Conservation (phyloP, 2,329 filamentous ascomycete species). For the Aspergillus udagawae region DNA sequence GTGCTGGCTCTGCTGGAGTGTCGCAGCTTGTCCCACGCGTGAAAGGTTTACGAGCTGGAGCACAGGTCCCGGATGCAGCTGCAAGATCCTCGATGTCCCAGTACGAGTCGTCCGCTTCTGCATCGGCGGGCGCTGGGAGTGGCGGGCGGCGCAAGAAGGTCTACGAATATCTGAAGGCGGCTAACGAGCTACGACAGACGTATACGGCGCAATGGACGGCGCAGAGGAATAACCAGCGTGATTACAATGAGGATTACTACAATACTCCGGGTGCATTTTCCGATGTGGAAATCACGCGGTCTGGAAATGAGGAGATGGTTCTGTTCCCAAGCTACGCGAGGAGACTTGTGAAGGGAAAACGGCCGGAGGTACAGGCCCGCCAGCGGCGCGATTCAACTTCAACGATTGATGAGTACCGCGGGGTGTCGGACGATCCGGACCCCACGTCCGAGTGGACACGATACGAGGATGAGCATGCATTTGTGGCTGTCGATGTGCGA, state of each 20-base stretch:
- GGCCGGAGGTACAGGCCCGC: constrained; percentile 23
- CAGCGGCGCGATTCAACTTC: constrained; percentile 26
- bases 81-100: constrained; percentile 21
- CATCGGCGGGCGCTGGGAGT: constrained; percentile 21
- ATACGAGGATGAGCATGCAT: constrained; percentile 74
- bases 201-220: constrained; percentile 55
- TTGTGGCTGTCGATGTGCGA: constrained; percentile 90
- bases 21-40: constrained; percentile 7
- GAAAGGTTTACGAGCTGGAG: constrained; percentile 13
- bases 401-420: constrained; percentile 40
- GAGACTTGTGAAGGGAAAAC: constrained; percentile 56
- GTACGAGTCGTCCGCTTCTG: constrained; percentile 20
- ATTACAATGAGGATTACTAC: constrained; percentile 44
- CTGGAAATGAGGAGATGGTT: constrained; percentile 86
- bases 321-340: constrained; percentile 92
- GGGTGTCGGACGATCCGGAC: constrained; percentile 48
- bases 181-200: constrained; percentile 66
- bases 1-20: constrained; percentile 3
- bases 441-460: constrained; percentile 73
- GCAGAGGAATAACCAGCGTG: constrained; percentile 40
- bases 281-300: constrained; percentile 73
- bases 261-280: constrained; percentile 74
- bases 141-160: constrained; percentile 72
- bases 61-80: constrained; percentile 15
- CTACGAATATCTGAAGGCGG: constrained; percentile 66